phyloP scores from a whole-genome alignment of 352 stramenopile species.

The Blastocystis sp. region DNA sequence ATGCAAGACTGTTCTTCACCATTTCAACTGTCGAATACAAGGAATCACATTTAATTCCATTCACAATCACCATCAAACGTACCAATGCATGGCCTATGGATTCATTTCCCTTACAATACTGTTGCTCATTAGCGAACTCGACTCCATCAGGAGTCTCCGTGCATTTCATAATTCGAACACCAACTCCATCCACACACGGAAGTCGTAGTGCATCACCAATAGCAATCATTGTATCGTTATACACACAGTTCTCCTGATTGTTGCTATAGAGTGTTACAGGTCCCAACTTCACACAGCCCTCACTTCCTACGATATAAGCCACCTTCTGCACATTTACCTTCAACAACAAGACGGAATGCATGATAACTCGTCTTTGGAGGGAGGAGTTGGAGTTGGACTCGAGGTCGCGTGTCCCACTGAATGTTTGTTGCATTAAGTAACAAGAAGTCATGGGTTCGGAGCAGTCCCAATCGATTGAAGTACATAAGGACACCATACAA shows the following conservation, averaged over 20 bases:
- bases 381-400: neutral
- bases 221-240: neutral
- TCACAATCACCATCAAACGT: neutral
- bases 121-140: neutral
- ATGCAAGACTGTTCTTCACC: neutral
- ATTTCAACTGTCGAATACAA: neutral
- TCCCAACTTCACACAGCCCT: neutral
- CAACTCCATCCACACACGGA: neutral
- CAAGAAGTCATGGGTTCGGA: neutral
- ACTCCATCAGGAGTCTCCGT: neutral
- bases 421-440: neutral
- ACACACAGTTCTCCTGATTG: constrained; percentile 3
- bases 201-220: neutral
- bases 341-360: neutral
- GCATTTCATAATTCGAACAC: neutral
- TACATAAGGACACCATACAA: constrained; percentile 27
- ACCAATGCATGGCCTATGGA: neutral
- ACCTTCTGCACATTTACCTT: neutral
- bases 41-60: neutral
- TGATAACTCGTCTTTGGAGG: constrained; percentile 17
- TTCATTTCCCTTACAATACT: neutral
- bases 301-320: neutral
- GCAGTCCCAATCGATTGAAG: neutral
- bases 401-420: neutral
- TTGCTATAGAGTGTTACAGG: neutral